Conservation (phyloP, 2,329 filamentous ascomycete genomes). For the Colletotrichum camelliae region DNA sequence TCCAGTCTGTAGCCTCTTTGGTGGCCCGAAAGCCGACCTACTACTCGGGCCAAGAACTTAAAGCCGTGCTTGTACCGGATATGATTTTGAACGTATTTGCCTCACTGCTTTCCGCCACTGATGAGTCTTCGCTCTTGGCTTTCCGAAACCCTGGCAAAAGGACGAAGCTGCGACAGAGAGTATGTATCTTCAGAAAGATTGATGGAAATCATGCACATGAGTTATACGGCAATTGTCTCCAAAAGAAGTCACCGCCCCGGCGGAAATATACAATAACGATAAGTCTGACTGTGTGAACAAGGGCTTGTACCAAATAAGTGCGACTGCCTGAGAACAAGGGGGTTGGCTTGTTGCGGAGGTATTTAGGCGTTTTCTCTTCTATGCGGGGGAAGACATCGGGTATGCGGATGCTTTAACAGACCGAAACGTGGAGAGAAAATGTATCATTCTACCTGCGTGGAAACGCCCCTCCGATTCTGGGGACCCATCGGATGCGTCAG, state of each 20-base stretch:
- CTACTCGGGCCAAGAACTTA: not conserved
- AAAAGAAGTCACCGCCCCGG: not conserved
- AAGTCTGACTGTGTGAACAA: too few species aligned
- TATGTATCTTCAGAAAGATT: too few species aligned
- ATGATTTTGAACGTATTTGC: not conserved
- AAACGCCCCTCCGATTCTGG: not conserved
- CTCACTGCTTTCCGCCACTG: not conserved
- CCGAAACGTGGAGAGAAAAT: not conserved
- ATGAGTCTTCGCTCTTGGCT: not conserved
- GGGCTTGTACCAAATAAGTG: not conserved
- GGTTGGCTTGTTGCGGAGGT: not conserved
- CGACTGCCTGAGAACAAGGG: not conserved
- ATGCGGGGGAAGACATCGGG: not conserved
- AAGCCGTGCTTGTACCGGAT: not conserved
- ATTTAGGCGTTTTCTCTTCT: not conserved
- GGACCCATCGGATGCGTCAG: not conserved
- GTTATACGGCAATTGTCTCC: accelerated
- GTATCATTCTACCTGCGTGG: not conserved
- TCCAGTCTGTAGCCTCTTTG: not conserved
- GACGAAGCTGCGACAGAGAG: not conserved
- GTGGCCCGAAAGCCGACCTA: not conserved
- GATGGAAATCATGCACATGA: not conserved
- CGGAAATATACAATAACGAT: too few species aligned
- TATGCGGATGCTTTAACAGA: not conserved
- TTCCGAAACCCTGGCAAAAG: not conserved